Base-by-base conservation (phyloP, 306 rosid genomes). In the Cicer chorassanicum region DNA sequence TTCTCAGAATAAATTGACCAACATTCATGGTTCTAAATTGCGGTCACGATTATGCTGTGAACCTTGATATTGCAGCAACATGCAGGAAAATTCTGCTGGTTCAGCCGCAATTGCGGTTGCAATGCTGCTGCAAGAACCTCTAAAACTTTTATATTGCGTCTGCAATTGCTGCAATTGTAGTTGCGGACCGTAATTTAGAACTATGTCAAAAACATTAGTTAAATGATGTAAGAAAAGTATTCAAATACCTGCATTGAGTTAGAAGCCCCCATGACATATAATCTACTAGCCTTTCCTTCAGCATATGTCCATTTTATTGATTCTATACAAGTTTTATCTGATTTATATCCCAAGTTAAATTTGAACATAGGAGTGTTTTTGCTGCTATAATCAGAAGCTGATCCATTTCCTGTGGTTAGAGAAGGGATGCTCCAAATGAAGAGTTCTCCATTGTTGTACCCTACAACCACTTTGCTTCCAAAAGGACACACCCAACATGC, bases 401-500 rank as follows among this genome's bases (percentile, higher is more conserved):
- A 66, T 81, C 68, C 83, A 75, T 75, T 55, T 68, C 67, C 82
- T 64, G 51, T 59, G 48, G 74, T 86, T 62, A 70, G 73, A 65
- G 86, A 67, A 65, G 90, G 90, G 82, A 93, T 79, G 66, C 89
- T 82, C 98, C 98, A 91, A 76, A 89, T 75, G 41, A 82, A 78
- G 72, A 93, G 89, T 71, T 93, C 98, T 65, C 98, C 98, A 24
- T 89, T 91, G 89, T 21, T 86, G 88, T 91, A 93, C 74, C 97
- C 96, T 64, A 93, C 83, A 84, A 83, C 90, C 68, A 89, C 90
- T 78, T 88, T 93, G 68, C 86, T 89, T 80, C 98, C 98, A 69
- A 64, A 82, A 39, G 93, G 92, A 78, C 97, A 93, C 56, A 81
- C 92, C 97, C 98, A 93, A 73, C 98, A 89, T 62, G 96, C 98